phyloP scores from a whole-genome alignment of 129 eudicot genomes.

The Centaurea solstitialis region DNA sequence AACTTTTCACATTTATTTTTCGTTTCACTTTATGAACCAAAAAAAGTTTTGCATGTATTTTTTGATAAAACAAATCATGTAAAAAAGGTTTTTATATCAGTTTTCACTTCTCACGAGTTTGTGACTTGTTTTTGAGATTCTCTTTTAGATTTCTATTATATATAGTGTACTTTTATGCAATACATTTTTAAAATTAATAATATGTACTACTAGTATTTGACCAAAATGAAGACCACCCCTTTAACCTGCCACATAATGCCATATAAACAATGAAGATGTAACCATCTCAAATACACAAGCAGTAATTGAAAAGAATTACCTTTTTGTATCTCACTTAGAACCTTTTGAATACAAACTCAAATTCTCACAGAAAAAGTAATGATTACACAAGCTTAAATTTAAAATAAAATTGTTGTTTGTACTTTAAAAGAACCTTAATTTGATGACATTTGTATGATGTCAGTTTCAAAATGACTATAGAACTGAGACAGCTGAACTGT shows the following conservation, averaged over 20 bases:
- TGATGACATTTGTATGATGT: neutral
- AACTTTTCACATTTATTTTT: no score
- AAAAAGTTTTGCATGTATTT: no score
- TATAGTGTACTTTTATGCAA: neutral
- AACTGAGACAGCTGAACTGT: neutral
- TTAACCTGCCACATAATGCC: no score
- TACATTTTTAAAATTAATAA: neutral
- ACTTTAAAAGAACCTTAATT: neutral
- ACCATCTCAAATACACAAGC: neutral
- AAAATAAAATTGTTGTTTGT: neutral
- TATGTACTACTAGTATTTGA: neutral
- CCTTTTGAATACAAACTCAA: neutral
- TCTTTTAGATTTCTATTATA: no score
- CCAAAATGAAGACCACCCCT: no score
- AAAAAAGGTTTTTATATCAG: no score
- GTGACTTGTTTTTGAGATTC: no score
- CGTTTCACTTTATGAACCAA: no score
- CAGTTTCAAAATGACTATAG: neutral
- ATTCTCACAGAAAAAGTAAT: neutral
- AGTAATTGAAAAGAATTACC: neutral
- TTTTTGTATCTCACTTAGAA: neutral
- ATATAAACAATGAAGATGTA: neutral
- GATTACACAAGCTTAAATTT: neutral
- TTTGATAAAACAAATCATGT: no score
- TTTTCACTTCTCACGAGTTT: no score